Base-by-base conservation (phyloP, 2,329 filamentous ascomycete species). In the Penicillium sp. region DNA sequence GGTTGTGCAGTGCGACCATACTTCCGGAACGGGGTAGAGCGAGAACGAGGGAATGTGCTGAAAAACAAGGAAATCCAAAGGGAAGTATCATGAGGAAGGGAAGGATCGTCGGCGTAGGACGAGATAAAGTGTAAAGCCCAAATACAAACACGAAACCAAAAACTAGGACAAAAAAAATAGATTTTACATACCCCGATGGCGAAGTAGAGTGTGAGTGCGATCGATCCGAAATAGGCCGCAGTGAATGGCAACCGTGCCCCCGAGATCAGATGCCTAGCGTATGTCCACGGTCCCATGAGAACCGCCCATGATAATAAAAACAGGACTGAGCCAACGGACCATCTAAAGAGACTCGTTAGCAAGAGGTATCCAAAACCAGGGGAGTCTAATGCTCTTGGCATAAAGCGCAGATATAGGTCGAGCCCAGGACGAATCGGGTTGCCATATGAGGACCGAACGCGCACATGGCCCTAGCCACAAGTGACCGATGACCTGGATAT, bases 291-390 rank as follows among this genome's bases (percentile, higher is more conserved):
- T 51, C 94, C 94, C 90, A 97, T 96, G 77, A 97, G 84, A 63
- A 93, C 90, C 26, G 91, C 91, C 83, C 94, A 99, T 64, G 92
- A 96, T 64, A 85, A 84, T 66, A 97, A 82, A 79, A 97, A 97
- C 62, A 99, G 82, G 45, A 89, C 70, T 45, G 93, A 97, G 51
- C 92, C 94, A 72, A 97, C 86, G 46, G 93, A 91, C 94, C 94
- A 99, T 79, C 94, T 97, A 68, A 62, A 46, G 58, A 50, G 60
- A 62, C 43, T 36, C 56, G 56, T 70, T 66, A 71, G 68, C 48
- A 61, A 51, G 27, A 34, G 23, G 32, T 49, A 51, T 55, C 29
- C 39, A 51, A 49, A 34, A 41, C 40, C 14, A n/a, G 29, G 43
- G 47, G 42, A 49, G 44, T 39, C 16, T 9, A 29, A 26, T 14